Evolutionary conservation across 108 stramenopile species (phyloP).

Genomic region (Schizochytrium sp.): DNA sequence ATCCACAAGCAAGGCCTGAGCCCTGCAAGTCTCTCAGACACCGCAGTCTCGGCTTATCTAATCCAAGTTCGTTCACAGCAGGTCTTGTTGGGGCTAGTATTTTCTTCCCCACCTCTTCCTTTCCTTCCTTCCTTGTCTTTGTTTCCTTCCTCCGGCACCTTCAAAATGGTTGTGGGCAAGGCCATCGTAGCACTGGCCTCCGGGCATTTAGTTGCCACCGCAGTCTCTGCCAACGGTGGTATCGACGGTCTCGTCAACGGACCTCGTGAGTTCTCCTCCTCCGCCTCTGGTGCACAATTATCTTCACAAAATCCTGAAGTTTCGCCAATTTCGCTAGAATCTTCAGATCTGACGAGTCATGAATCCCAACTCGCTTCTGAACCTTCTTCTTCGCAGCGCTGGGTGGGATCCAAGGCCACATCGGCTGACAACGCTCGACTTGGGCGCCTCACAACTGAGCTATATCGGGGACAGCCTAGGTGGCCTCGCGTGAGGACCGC

Average conservation of each 20-base stretch:
- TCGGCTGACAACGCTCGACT: neutral
- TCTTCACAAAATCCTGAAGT: too few relatives aligned
- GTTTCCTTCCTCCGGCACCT: neutral
- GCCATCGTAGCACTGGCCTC: neutral
- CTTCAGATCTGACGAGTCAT: too few relatives aligned
- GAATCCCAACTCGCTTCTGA: neutral
- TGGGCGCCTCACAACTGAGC: neutral
- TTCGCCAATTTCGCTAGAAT: too few relatives aligned
- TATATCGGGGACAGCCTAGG: slow-evolving; percentile 8
- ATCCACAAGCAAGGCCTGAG: too few relatives aligned
- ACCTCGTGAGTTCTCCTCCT: neutral
- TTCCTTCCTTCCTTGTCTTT: neutral
- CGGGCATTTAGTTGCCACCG: neutral
- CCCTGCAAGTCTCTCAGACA: too few relatives aligned
- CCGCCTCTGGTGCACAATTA: too few relatives aligned
- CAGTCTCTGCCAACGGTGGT: neutral
- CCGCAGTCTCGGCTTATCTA: too few relatives aligned
- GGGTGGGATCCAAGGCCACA: neutral
- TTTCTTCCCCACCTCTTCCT: neutral
- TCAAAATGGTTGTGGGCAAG: neutral
- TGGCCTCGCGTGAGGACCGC: neutral
- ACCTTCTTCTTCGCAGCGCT: neutral
- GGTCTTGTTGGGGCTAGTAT: neutral
- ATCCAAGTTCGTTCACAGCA: too few relatives aligned
- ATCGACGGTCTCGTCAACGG: neutral